phyloP scores from a whole-genome alignment of 164 flowering plant genomes.

The Aristolochia fimbriata region DNA sequence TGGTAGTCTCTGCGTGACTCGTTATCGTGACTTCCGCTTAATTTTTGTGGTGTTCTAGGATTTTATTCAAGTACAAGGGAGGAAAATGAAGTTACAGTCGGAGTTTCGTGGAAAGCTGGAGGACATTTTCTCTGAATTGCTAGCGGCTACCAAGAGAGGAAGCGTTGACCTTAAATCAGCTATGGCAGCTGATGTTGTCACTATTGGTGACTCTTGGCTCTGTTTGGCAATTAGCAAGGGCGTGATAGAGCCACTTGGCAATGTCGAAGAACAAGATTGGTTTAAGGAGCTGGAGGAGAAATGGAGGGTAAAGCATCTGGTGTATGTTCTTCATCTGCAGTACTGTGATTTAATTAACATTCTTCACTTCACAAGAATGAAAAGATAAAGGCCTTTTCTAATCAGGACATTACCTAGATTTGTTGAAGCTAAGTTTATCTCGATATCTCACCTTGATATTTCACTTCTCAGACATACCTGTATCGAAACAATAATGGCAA shows the following conservation, averaged over 20 bases:
- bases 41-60: conserved; percentile 32
- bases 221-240: conserved; percentile 44
- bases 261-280: conserved; percentile 71
- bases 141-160: conserved; percentile 23
- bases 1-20: neutral
- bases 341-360: no score
- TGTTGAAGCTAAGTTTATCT: neutral
- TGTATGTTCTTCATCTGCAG: no score
- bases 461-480: conserved; percentile 56
- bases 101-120: conserved; percentile 49
- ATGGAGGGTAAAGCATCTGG: conserved; percentile 65
- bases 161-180: conserved; percentile 36
- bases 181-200: conserved; percentile 69
- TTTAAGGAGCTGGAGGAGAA: conserved; percentile 47
- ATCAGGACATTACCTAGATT: no score
- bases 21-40: conserved; percentile 1
- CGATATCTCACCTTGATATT: neutral
- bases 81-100: conserved; percentile 33
- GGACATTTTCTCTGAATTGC: conserved; percentile 54
- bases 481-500: conserved; percentile 70
- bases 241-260: conserved; percentile 62
- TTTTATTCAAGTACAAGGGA: conserved; percentile 75
- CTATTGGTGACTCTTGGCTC: conserved; percentile 91
- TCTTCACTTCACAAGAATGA: no score
- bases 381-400: no score